phyloP scores from a whole-genome alignment of 768 basidiomycete genomes.

The Gautieria morchelliformis region DNA sequence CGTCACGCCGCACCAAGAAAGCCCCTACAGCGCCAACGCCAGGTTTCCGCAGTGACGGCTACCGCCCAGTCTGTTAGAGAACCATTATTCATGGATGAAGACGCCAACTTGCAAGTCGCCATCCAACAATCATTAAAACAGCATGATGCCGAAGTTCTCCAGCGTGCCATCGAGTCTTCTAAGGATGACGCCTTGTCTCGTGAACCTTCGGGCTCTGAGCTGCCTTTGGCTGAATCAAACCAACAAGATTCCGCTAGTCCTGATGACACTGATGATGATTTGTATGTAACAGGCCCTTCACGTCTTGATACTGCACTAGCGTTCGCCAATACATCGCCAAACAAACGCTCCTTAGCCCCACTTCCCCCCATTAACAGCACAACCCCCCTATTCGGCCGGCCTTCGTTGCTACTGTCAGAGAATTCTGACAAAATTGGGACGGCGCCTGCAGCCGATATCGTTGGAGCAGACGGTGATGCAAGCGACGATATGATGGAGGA shows the following conservation, averaged over 20 bases:
- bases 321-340: conserved; percentile 44
- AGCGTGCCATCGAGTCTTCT: conserved; percentile 23
- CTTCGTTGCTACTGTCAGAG: conserved; percentile 21
- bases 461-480: conserved; percentile 12
- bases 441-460: neutral
- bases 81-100: conserved; percentile 16
- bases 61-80: conserved; percentile 13
- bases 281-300: conserved; percentile 37
- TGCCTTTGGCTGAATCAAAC: neutral
- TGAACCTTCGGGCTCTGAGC: conserved; percentile 9
- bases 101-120: conserved; percentile 10
- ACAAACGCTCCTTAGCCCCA: conserved; percentile 22
- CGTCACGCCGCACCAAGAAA: conserved; percentile 37
- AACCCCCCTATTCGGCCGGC: conserved; percentile 28
- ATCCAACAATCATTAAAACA: conserved; percentile 35
- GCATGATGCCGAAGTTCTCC: conserved; percentile 21
- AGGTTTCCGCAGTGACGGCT: neutral
- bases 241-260: neutral
- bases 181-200: conserved; percentile 3
- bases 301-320: conserved; percentile 60
- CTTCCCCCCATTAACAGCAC: neutral
- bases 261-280: conserved; percentile 29
- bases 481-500: conserved; percentile 35
- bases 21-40: conserved; percentile 3
- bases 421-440: neutral